phyloP scores from a whole-genome alignment of 164 flowering plant genomes.

The Chimonanthus salicifolius region DNA sequence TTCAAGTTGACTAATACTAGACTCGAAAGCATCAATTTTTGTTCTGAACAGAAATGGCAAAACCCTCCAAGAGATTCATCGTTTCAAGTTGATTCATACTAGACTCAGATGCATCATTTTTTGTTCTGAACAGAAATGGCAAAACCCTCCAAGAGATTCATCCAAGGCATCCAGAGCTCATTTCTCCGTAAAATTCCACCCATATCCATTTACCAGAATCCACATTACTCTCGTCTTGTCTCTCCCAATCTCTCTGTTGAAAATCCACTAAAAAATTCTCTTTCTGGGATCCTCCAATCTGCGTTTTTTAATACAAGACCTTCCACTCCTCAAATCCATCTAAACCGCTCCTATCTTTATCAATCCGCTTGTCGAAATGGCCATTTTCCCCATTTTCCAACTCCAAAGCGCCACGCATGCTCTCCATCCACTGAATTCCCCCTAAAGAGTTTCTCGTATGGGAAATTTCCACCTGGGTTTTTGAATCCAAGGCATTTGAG shows the following conservation, averaged over 20 bases:
- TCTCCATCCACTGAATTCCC: too few relatives aligned
- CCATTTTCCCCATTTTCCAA: neutral
- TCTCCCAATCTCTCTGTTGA: neutral
- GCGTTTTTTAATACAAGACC: constrained; percentile 5
- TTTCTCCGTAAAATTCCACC: neutral
- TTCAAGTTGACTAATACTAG: too few relatives aligned
- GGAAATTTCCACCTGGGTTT: too few relatives aligned
- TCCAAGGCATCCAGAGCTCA: constrained; percentile 19
- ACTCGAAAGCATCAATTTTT: too few relatives aligned
- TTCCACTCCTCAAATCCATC: neutral
- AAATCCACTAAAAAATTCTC: constrained; percentile 5
- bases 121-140: constrained; percentile 21
- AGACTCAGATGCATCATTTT: too few relatives aligned
- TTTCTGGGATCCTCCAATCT: constrained; percentile 1
- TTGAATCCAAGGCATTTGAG: neutral
- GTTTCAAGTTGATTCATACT: too few relatives aligned
- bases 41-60: constrained; percentile 22
- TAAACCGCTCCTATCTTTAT: neutral
- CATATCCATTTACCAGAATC: constrained; percentile 7
- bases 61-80: constrained; percentile 26
- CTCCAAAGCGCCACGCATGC: neutral
- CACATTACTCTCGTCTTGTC: neutral
- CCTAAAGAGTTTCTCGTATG: too few relatives aligned
- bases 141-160: constrained; percentile 26
- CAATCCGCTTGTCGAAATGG: constrained; percentile 1